phyloP scores from a whole-genome alignment of 352 stramenopile genomes.

The Phytophthora aleatoria region DNA sequence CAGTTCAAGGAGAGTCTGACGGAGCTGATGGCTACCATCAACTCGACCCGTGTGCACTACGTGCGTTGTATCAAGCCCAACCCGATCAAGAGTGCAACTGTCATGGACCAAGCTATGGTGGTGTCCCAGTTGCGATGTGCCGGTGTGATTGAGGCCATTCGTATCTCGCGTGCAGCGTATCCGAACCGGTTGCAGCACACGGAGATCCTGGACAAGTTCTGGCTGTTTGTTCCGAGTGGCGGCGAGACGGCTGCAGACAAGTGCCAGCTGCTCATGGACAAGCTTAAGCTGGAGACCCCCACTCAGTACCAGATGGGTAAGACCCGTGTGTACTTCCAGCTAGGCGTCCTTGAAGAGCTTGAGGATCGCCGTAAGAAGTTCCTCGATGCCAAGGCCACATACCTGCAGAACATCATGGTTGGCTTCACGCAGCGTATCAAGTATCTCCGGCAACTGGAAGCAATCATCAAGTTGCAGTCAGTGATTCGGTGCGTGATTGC shows the following conservation, averaged over 20 bases:
- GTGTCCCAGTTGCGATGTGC: constrained; percentile 97
- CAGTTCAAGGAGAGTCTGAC: constrained; percentile 95
- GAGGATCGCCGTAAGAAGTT: constrained; percentile 88
- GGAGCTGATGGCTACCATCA: constrained; percentile 95
- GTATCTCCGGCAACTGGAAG: constrained; percentile 73
- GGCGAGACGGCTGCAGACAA: constrained; percentile 63
- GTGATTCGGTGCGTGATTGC: constrained; percentile 82
- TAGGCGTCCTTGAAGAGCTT: constrained; percentile 84
- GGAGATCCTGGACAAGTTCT: constrained; percentile 85
- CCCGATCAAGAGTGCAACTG: constrained; percentile 91
- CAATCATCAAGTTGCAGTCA: constrained; percentile 87
- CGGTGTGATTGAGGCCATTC: constrained; percentile 99
- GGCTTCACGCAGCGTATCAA: constrained; percentile 77
- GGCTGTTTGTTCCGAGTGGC: constrained; percentile 74
- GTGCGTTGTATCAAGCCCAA: constrained; percentile 99
- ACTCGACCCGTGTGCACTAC: constrained; percentile 97
- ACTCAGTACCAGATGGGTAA: constrained; percentile 88
- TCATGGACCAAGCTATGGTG: constrained; percentile 93
- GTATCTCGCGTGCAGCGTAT: constrained; percentile 98
- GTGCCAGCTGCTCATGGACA: constrained; percentile 81
- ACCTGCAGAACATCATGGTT: constrained; percentile 81
- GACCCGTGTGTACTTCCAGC: constrained; percentile 88
- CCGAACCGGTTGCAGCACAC: constrained; percentile 95
- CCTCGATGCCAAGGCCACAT: constrained; percentile 78
- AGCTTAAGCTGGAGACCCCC: constrained; percentile 74